Base-by-base conservation (phyloP, 495 filamentous ascomycete species). In the Jackrogersella minutella region DNA sequence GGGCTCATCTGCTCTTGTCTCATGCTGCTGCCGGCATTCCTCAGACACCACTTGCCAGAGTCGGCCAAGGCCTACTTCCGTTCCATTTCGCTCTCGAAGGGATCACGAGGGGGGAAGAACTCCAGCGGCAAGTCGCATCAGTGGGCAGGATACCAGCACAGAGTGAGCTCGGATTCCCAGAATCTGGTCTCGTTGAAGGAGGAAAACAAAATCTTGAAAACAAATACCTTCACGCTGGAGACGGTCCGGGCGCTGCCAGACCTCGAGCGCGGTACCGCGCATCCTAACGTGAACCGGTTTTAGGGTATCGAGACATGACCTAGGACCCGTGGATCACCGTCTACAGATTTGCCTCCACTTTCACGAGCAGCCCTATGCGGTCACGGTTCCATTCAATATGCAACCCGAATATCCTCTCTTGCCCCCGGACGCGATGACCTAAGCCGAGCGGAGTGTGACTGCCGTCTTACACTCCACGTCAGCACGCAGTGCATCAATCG, bases 71-170 rank as follows among this genome's bases (percentile, higher is more conserved):
- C 24, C 2, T 49, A 49, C 14, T 49, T 49, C 44, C 26, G 26
- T 30, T 49, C 44, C 6, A 49, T 49, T 17, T 16, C 26, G 6
- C 14, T 31, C 7, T 49, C 44, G 44, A 49, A 31, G 26, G 26
- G 13, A 31, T 49, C 44, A 6, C 13, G 24, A 49, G 21, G 24
- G 7, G 44, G n/a, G 24, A 49, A 49, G 10, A 31, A 17, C n/a
- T 31, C 44, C 21, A 49, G 26, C 8, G 24, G 7, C 26, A 28
- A 28, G 17, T 49, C 44, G 26, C 44, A 49, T 3, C 26, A 49
- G 7, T 49, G 44, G 44, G 44, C 8, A 49, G 44, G 44, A 10
- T 49, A 49, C 44, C 44, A 49, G n/a, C 44, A 49, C n/a, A 49
- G 31, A 49, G 44, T 49, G 26, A 49, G 24, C 44, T 49, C 44